Evolutionary conservation across 2,329 filamentous ascomycete genomes (phyloP).

Genomic region (Ophiostoma triangulosporum): DNA sequence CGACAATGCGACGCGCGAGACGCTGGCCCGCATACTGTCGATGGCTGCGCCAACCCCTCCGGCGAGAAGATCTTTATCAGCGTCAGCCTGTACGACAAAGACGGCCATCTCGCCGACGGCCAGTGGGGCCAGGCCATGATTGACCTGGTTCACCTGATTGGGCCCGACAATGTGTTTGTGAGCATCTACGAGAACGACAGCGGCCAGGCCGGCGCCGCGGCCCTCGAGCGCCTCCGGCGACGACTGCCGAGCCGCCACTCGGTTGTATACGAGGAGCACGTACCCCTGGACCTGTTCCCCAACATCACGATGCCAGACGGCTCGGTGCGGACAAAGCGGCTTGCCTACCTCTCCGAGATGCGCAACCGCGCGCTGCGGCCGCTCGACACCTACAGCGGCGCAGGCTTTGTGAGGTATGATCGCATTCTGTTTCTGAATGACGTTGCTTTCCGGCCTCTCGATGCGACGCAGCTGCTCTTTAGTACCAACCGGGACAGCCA

Average conservation of each 20-base stretch:
- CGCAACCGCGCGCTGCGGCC: constrained; percentile 57
- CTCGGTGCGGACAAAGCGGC: constrained; percentile 50
- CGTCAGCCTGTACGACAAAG: constrained; percentile 53
- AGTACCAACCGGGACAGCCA: constrained; percentile 40
- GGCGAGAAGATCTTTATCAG: constrained; percentile 62
- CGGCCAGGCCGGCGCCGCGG: constrained; percentile 38
- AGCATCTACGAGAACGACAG: constrained; percentile 65
- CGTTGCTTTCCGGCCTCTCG: constrained; percentile 36
- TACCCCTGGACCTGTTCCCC: constrained; percentile 42
- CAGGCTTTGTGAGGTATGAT: constrained; percentile 31
- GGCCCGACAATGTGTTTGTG: constrained; percentile 53
- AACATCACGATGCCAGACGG: constrained; percentile 50
- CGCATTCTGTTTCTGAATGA: constrained; percentile 56
- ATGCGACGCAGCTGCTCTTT: constrained; percentile 47
- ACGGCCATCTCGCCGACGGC: constrained; percentile 45
- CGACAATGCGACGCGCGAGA: constrained; percentile 19
- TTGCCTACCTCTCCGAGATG: constrained; percentile 61
- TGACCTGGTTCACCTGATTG: constrained; percentile 50
- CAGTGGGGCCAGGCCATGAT: constrained; percentile 50
- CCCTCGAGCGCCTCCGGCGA: constrained; percentile 39
- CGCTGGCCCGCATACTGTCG: not conserved
- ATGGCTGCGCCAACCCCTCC: constrained; percentile 25
- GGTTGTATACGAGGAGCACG: constrained; percentile 46
- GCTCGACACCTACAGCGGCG: constrained; percentile 34
- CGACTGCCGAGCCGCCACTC: constrained; percentile 30